A percentile compares a stretch with the other conserved stretches of the same genome.
These are phyloP conservation scores for Pleurotus tuoliensis DNA, from an alignment of 768 basidiomycete species.

Conservation along the genomic window DNA sequence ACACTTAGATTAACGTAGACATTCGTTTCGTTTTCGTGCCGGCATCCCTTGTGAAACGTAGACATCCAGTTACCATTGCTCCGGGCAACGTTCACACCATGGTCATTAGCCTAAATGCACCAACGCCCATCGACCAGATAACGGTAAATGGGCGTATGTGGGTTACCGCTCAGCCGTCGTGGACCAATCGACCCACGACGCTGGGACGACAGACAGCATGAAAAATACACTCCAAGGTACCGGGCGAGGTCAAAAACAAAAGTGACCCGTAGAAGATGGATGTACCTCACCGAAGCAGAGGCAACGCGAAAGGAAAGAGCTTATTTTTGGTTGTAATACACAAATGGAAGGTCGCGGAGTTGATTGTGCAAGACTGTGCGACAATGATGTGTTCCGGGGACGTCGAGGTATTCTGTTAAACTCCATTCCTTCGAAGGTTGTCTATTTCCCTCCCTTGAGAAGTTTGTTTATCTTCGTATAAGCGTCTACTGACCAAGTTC, in stretches of 20 bases:
- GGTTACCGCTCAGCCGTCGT: not conserved
- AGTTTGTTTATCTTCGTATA: no score
- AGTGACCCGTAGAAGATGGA: not conserved
- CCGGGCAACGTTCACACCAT: no score
- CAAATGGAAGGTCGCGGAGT: not conserved
- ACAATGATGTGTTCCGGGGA: no score
- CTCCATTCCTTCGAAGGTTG: no score
- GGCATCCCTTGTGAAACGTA: not conserved
- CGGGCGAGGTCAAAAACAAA: not conserved
- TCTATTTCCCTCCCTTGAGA: no score
- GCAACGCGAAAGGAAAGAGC: not conserved
- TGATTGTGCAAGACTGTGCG: not conserved
- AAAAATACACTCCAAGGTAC: not conserved
- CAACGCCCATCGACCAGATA: not conserved
- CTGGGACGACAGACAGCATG: not conserved
- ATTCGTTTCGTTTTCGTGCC: no score
- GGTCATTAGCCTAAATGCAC: no score
- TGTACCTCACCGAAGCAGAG: not conserved
- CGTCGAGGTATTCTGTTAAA: no score
- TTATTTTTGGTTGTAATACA: not conserved
- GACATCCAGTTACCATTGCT: not conserved
- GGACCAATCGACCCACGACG: not conserved
- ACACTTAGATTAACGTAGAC: no score
- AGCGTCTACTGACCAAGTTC: no score
- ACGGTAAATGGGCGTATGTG: not conserved